Evolutionary conservation across 768 basidiomycete genomes (phyloP), one percentile per base, ranked within the genome.

Genomic region (Rhodotorula graminis): DNA sequence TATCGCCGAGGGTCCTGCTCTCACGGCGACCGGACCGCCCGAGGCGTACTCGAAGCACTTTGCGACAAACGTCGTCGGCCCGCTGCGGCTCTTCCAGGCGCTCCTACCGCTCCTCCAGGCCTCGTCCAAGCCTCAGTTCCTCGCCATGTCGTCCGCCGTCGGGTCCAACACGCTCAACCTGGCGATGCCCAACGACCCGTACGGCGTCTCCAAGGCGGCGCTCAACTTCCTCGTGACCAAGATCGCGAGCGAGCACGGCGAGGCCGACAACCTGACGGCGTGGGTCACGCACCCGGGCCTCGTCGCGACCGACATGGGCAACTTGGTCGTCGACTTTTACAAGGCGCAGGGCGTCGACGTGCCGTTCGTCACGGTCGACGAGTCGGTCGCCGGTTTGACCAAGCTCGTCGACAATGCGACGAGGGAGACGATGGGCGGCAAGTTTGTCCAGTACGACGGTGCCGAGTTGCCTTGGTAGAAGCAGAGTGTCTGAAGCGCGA

Each of bases 1-100:
- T 27, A 60, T 60, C 42, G 12, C 40, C 42, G 42, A 60, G 0
- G 25, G 27, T 4, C 11, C 12, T 7, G 40, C 4, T 2, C 40
- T 25, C 2, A 12, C 27, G 11, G 25, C 27, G 25, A n/a, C 40
- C 1, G 25, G 15, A 6, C 27, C 40, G 0, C 0, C 8, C 15
- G 25, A 6, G 1, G 27, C 7, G 4, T 44, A 11, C 59, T 2
- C 1, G 15, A 25, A 27, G 3, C 59, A 44, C 42, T n/a, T 50
- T 19, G 47, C 50, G 14, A 46, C 47, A 3, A 62, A 62, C 49
- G 27, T 31, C 6, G 10, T 62, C 31, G 61, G 61, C 19, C 47
- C 61, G 15, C 31, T 50, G 31, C 18, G 31, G 21, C 47, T 52
- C 47, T 62, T 33, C 61, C 47, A 33, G 15, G 31, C 49, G 10